These are phyloP conservation scores for Fusarium sp. DNA, from an alignment of 2,329 filamentous ascomycete genomes.

Conservation along the genomic window DNA sequence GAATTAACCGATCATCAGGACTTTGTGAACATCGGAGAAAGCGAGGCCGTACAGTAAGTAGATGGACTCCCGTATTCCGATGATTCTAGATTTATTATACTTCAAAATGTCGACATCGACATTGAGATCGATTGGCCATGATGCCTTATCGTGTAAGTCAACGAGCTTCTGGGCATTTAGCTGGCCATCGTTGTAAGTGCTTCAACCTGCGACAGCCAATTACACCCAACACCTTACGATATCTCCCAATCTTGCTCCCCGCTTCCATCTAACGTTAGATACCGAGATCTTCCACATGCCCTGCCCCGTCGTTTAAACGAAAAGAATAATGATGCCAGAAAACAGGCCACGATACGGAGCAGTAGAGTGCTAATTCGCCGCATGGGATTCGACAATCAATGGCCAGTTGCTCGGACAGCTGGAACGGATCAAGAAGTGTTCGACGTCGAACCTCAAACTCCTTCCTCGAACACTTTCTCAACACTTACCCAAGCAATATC, in stretches of 20 bases:
- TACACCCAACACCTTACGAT: conserved; percentile 10
- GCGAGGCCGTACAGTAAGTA: conserved; percentile 5
- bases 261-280: conserved; percentile 14
- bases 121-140: not conserved
- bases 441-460: conserved; percentile 44
- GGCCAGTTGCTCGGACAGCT: conserved; percentile 25
- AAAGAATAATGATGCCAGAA: conserved; percentile 34
- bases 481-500: conserved; percentile 19
- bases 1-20: conserved; percentile 14
- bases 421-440: conserved; percentile 5
- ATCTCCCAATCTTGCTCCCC: conserved; percentile 8
- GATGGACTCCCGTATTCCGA: not conserved
- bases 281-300: conserved; percentile 31
- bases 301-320: conserved; percentile 11
- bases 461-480: conserved; percentile 41
- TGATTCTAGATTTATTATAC: not conserved
- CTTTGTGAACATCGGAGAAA: conserved; percentile 5
- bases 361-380: conserved; percentile 31
- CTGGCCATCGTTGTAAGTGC: conserved; percentile 4
- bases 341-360: conserved; percentile 47
- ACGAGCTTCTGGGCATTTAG: not conserved
- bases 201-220: conserved; percentile 24
- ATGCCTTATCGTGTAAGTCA: conserved; percentile 3
- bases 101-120: conserved; percentile 2
- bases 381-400: conserved; percentile 42